Evolutionary conservation across 129 eudicot species (phyloP).

Genomic region (Glebionis coronaria): DNA sequence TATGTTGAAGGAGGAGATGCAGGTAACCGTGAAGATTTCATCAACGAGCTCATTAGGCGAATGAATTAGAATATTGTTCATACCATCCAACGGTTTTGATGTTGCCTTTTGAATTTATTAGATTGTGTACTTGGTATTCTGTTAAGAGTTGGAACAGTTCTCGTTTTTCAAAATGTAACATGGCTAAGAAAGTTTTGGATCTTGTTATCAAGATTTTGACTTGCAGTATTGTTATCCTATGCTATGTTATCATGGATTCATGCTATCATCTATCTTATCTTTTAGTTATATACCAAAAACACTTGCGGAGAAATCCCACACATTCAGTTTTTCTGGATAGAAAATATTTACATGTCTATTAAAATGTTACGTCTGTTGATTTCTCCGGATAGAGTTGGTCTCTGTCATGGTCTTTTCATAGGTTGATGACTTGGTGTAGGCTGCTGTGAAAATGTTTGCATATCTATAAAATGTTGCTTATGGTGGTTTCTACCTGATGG

Average conservation of each 20-base stretch:
- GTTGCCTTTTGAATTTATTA: conserved; percentile 19
- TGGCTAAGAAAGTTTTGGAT: conserved; percentile 18
- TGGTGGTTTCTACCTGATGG: too few relatives aligned
- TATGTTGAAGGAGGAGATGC: conserved; percentile 92
- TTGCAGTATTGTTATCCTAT: conserved; percentile 9
- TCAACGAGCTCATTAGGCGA: conserved; percentile 80
- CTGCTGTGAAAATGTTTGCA: too few relatives aligned
- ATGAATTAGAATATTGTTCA: conserved; percentile 47
- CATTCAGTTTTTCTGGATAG: too few relatives aligned
- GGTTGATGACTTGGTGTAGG: too few relatives aligned
- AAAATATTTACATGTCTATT: too few relatives aligned
- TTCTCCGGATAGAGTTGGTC: too few relatives aligned
- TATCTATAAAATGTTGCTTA: too few relatives aligned
- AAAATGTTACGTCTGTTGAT: too few relatives aligned
- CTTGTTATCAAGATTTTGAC: conserved; percentile 8
- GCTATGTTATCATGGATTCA: neutral
- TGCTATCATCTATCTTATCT: too few relatives aligned
- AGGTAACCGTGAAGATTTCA: conserved; percentile 76
- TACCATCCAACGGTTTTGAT: conserved; percentile 14
- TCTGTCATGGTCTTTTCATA: too few relatives aligned
- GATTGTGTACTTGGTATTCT: conserved; percentile 25
- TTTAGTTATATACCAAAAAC: too few relatives aligned
- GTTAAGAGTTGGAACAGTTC: conserved; percentile 4
- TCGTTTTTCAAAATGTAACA: conserved; percentile 15
- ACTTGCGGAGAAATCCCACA: too few relatives aligned